Base-by-base conservation (phyloP, 352 stramenopile genomes). In the Pythium brachiatum region DNA sequence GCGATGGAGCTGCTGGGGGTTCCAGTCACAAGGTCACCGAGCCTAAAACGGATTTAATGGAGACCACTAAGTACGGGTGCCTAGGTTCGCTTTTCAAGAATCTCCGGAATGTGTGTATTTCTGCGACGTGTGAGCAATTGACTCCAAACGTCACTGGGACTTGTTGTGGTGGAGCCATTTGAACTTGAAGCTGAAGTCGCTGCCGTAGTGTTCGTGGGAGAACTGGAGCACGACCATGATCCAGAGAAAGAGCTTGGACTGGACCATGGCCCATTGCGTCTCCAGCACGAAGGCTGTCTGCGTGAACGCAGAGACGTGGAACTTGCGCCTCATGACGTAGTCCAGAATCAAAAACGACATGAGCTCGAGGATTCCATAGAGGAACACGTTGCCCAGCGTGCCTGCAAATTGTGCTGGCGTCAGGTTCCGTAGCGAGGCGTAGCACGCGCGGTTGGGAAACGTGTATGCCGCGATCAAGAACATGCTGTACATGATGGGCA, bases 101-200 rank as follows among this genome's bases (percentile, higher is more conserved):
- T 34, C 5, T 61, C 43, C 38, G 57, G n/a, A 46, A 63, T 32
- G 59, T 60, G 59, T 59, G 51, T 25, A 1, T 31, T 16, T 16
- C 44, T 51, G 44, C 44, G 44, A 51, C 44, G 44, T 51, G 44
- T 51, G 44, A 48, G 44, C 5, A 31, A 13, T 18, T 20, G 25
- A n/a, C n/a, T n/a, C n/a, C n/a, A n/a, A n/a, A n/a, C n/a, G n/a
- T n/a, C n/a, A n/a, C n/a, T n/a, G n/a, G n/a, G n/a, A 18, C 21
- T n/a, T 18, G 20, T 51, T 51, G 20, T 53, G 23, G n/a, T 59
- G 38, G 11, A 81, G 32, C 73, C 70, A 73, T 13, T 60, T 26
- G 54, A 81, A 76, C 32, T 60, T 48, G 29, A 81, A 78, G 29
- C 62, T 75, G 53, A 76, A 77, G 53, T 79, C 70, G 29, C 60